Base-by-base conservation (phyloP, 345 rosid genomes). In the Murraya paniculata region DNA sequence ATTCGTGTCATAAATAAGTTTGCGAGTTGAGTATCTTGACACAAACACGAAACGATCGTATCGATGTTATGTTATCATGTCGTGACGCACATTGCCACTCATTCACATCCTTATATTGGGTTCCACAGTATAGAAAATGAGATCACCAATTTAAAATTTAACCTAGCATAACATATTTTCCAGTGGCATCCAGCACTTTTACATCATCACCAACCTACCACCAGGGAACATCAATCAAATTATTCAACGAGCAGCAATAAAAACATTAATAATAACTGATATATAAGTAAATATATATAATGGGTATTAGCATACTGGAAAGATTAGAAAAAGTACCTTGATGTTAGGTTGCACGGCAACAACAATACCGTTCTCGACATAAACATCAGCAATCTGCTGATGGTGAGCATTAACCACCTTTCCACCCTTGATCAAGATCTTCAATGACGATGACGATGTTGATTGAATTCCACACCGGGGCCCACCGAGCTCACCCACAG, bases 161-260 rank as follows among this genome's bases (percentile, higher is more conserved):
- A 96, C 99, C 97, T 85, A 98, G 99, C 95, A 96, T 94, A 81
- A 96, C 98, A 85, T 79, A 92, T 81, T 92, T 94, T 77, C 99
- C 98, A 33, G 94, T 79, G 73, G 99, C 99, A 88, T 94, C 99
- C 61, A 96, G 85, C 65, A 92, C 88, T 7, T 84, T 83, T 71
- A 91, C 98, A 86, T 92, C 98, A 79, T 94, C 97, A 36, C 90
- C 94, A 78, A 92, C 98, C 98, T 94, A 87, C 56, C 59, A 80
- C 83, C 48, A 41, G 48, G 48, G 50, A 45, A 45, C 6, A 33
- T 36, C 28, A 76, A 74, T 71, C 71, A 75, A 41, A 74, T 24
- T 27, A 72, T 71, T 41, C 35, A 28, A 73, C 22, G 76, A 45
- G 39, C 38, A 66, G 45, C 30, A 62, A 64, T 11, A 25, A 28